These are phyloP conservation scores for Ophiorrhiza pumila DNA, from an alignment of 257 asterid species.

Conservation along the genomic window DNA sequence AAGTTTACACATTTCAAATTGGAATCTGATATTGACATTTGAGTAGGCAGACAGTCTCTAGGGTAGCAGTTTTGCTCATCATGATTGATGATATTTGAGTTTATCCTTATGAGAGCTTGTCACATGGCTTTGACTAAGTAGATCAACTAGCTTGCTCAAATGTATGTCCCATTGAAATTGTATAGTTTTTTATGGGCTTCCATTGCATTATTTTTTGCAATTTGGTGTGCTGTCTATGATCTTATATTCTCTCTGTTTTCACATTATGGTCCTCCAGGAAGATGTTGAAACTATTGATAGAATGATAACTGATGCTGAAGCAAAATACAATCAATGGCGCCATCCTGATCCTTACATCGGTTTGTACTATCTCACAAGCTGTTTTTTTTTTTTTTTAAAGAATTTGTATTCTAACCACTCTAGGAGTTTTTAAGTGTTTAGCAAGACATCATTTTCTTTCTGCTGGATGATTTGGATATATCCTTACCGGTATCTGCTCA, in stretches of 20 bases:
- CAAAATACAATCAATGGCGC: slow-evolving; percentile 66
- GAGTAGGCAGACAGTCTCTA: background rate
- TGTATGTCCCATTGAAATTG: background rate
- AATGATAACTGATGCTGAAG: slow-evolving; percentile 72
- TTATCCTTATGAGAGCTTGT: background rate
- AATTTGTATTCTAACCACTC: background rate
- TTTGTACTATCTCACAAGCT: slow-evolving; percentile 26
- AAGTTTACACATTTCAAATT: background rate
- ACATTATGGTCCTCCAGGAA: slow-evolving; percentile 47
- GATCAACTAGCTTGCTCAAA: background rate
- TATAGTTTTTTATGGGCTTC: background rate
- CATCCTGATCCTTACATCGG: slow-evolving; percentile 98
- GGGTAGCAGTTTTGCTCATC: background rate
- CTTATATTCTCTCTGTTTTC: slow-evolving; percentile 10
- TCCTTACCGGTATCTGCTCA: background rate
- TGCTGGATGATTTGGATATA: background rate
- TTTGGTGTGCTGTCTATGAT: background rate
- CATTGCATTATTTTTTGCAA: background rate
- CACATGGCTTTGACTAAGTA: background rate
- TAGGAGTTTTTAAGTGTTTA: background rate
- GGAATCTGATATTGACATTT: background rate
- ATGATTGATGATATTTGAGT: background rate
- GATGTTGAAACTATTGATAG: slow-evolving; percentile 78
- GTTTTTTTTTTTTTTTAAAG: background rate
- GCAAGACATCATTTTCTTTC: background rate